Conservation (phyloP, 2,329 filamentous ascomycete genomes). For the Lasiodiplodia sp. region DNA sequence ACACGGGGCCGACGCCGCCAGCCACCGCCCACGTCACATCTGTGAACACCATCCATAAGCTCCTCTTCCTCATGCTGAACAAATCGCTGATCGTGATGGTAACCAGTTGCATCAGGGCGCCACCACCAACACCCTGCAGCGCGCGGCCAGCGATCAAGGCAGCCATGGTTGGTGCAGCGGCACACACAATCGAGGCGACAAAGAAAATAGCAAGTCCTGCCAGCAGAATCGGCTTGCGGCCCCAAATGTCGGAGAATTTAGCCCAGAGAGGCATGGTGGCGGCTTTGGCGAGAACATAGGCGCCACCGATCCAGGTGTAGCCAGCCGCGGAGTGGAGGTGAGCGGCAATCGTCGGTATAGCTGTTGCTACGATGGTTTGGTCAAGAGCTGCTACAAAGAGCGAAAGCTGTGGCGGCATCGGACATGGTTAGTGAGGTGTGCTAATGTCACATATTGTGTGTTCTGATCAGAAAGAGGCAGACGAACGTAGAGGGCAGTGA, state of each 20-base stretch:
- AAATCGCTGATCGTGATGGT: slow-evolving; percentile 64
- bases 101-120: slow-evolving; percentile 61
- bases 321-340: slow-evolving; percentile 72
- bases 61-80: slow-evolving; percentile 58
- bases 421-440: no score
- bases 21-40: slow-evolving; percentile 64
- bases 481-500: no score
- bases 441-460: no score
- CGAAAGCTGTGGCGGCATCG: slow-evolving; percentile 39
- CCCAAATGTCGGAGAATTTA: slow-evolving; percentile 65
- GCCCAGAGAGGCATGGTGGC: slow-evolving; percentile 76
- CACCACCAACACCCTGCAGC: slow-evolving; percentile 62
- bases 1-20: slow-evolving; percentile 59
- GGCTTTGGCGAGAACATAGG: slow-evolving; percentile 74
- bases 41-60: slow-evolving; percentile 59
- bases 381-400: slow-evolving; percentile 54
- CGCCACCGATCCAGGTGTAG: slow-evolving; percentile 80
- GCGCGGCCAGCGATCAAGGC: slow-evolving; percentile 63
- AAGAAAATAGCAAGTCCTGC: slow-evolving; percentile 58
- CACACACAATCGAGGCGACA: slow-evolving; percentile 58
- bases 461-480: no score
- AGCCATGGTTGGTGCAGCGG: slow-evolving; percentile 54
- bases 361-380: slow-evolving; percentile 69
- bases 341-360: slow-evolving; percentile 69
- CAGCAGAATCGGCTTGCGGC: slow-evolving; percentile 62